These are phyloP conservation scores for Trichoderma koningiopsis DNA, from an alignment of 2,329 filamentous ascomycete genomes.

Conservation along the genomic window DNA sequence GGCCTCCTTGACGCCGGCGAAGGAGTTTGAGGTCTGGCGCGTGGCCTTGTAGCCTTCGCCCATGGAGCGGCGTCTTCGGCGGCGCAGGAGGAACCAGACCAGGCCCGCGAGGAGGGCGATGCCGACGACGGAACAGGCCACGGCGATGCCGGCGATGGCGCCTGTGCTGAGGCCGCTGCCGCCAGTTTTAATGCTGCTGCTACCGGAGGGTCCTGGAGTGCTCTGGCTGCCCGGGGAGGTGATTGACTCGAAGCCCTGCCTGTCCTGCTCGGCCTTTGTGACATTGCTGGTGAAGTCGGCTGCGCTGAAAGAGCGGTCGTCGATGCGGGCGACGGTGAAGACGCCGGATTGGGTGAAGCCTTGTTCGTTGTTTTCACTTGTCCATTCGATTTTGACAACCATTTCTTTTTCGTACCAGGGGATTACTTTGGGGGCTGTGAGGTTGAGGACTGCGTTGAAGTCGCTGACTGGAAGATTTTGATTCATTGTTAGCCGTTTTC, in stretches of 20 bases:
- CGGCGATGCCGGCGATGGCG: slow-evolving; percentile 51
- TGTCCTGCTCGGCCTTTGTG: not conserved
- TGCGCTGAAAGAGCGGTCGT: not conserved
- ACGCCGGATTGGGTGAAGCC: slow-evolving; percentile 28
- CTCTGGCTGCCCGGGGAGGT: not conserved
- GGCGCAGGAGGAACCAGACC: slow-evolving; percentile 48
- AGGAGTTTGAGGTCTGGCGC: slow-evolving; percentile 39
- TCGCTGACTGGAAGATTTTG: not conserved
- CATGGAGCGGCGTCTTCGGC: slow-evolving; percentile 34
- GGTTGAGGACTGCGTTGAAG: not conserved
- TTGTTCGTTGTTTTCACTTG: not conserved
- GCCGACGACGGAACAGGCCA: slow-evolving; percentile 44
- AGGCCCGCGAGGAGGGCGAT: slow-evolving; percentile 45
- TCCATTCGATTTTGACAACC: slow-evolving; percentile 29
- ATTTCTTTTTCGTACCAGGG: slow-evolving; percentile 16
- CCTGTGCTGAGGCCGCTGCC: slow-evolving; percentile 42
- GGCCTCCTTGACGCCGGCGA: slow-evolving; percentile 51
- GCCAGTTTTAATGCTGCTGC: slow-evolving; percentile 1
- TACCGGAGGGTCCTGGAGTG: not conserved
- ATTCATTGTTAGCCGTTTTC: not conserved
- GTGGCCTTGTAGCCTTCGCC: slow-evolving; percentile 1
- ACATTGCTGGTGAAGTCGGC: not conserved
- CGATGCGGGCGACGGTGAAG: slow-evolving; percentile 26
- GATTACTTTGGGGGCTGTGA: not conserved
- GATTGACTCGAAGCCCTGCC: not conserved